Base-by-base conservation (phyloP, 2,329 filamentous ascomycete genomes). In the Lasiodiplodia hormozganensis region DNA sequence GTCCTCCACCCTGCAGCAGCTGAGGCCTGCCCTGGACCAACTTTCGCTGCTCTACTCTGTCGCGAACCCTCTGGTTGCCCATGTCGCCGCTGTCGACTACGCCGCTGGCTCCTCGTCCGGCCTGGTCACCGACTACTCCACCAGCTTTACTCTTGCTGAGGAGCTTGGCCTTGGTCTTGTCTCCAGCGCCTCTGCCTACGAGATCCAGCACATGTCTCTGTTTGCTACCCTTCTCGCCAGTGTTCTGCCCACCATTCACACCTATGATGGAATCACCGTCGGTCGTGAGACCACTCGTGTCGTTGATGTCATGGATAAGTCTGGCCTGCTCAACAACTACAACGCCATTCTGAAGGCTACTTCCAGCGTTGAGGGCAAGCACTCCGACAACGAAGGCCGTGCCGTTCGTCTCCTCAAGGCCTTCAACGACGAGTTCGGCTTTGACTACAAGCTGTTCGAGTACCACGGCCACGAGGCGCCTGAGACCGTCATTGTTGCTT, bases 201-300 rank as follows among this genome's bases (percentile, higher is more conserved):
- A 99, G 83, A 87, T 92, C 60, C 96, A 99, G 85, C 96, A 99
- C 82, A 97, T 97, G 91, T 88, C 94, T 8, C 83, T 97, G n/a
- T 90, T 97, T 74, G 88, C 94, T 0, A 97, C 93, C 3, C 82
- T 97, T 28, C 84, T 97, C 70, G 91, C 94, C 23, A 89, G 88
- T 56, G 83, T 96, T 16, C 79, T 95, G 34, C 94, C 94, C n/a
- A 92, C 92, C 0, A 85, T 97, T 34, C 94, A 97, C 79, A 89
- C 94, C 73, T 97, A 96, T 77, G 94, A 97, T 77, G 94, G 94
- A 70, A 88, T 97, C 68, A 90, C 89, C 69, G 89, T 95, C 70
- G 92, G 92, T 67, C 87, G 93, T 64, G 94, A 97, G 82, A 96
- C 92, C 23, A 89, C 93, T 25, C 87, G 92, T 62, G 88, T 97